Percentiles rank a stretch among this genome's conserved stretches.
Evolutionary conservation across 1,139 yeast genomes (phyloP).

Genomic region (Eremothecium coryli): DNA sequence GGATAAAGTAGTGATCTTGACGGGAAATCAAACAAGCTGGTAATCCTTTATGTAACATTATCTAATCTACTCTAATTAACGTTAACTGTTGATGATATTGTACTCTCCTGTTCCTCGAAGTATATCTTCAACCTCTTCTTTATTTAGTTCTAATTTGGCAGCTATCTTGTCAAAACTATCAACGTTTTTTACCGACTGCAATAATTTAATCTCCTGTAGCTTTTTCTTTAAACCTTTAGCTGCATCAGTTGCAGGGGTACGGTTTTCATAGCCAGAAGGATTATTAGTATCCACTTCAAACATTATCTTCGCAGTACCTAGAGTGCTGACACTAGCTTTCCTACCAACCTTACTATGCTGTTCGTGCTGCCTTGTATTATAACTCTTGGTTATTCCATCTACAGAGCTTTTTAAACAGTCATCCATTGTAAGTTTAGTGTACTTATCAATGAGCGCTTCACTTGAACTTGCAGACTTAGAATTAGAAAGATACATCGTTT

Average conservation of each 20-base stretch:
- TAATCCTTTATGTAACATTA: slow-evolving; percentile 5
- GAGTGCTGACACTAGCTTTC: slow-evolving; percentile 10
- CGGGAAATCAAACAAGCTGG: neutral
- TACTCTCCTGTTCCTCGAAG: slow-evolving; percentile 35
- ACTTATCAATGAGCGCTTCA: slow-evolving; percentile 22
- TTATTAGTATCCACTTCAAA: slow-evolving; percentile 18
- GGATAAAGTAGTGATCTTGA: slow-evolving; percentile 1
- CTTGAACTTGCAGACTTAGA: slow-evolving; percentile 23
- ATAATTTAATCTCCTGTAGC: slow-evolving; percentile 35
- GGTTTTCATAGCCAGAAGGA: slow-evolving; percentile 22
- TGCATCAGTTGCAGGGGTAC: slow-evolving; percentile 14
- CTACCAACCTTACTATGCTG: slow-evolving; percentile 5
- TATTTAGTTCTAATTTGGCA: slow-evolving; percentile 52
- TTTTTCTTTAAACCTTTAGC: slow-evolving; percentile 17
- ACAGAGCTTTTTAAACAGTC: slow-evolving; percentile 1
- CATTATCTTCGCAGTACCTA: slow-evolving; percentile 20
- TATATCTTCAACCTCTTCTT: slow-evolving; percentile 45
- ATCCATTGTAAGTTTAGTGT: slow-evolving; percentile 19
- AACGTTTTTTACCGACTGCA: slow-evolving; percentile 44
- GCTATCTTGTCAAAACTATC: slow-evolving; percentile 67
- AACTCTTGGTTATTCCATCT: neutral
- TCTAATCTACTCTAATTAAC: slow-evolving; percentile 4
- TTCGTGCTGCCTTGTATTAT: neutral
- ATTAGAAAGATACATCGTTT: neutral
- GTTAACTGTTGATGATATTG: slow-evolving; percentile 30